Evolutionary conservation across 768 basidiomycete genomes (phyloP).

Genomic region (Rhodotorula graminis): DNA sequence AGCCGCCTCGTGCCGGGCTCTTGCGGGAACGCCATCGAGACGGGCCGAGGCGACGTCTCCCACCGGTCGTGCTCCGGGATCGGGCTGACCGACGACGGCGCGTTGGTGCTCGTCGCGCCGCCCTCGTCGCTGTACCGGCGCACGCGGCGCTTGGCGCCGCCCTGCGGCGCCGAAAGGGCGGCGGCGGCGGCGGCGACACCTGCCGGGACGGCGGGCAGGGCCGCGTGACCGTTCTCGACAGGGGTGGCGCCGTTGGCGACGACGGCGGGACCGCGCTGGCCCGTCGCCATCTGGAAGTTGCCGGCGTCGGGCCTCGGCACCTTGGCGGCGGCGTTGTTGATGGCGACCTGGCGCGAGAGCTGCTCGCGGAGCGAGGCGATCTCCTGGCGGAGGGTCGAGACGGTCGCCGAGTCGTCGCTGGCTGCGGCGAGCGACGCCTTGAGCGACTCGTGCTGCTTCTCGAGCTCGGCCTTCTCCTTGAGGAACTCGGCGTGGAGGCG

Average conservation of each 20-base stretch:
- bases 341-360: slow-evolving; percentile 90
- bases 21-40: slow-evolving; percentile 39
- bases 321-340: slow-evolving; percentile 50
- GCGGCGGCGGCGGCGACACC: slow-evolving; percentile 23
- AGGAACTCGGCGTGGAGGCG: slow-evolving; percentile 73
- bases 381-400: slow-evolving; percentile 83
- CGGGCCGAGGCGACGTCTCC: slow-evolving; percentile 31
- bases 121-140: slow-evolving; percentile 33
- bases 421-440: slow-evolving; percentile 49
- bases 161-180: slow-evolving; percentile 19
- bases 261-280: slow-evolving; percentile 41
- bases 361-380: slow-evolving; percentile 89
- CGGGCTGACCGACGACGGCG: neutral
- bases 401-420: slow-evolving; percentile 78
- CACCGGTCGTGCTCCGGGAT: slow-evolving; percentile 37
- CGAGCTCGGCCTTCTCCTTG: slow-evolving; percentile 68
- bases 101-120: neutral
- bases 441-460: slow-evolving; percentile 63
- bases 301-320: slow-evolving; percentile 41
- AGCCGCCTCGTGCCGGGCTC: slow-evolving; percentile 31
- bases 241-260: neutral
- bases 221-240: neutral
- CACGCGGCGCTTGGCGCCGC: slow-evolving; percentile 28
- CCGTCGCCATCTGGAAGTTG: slow-evolving; percentile 45
- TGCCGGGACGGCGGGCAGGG: neutral